Base-by-base conservation (phyloP, 768 basidiomycete genomes). In the Russula sp. region DNA sequence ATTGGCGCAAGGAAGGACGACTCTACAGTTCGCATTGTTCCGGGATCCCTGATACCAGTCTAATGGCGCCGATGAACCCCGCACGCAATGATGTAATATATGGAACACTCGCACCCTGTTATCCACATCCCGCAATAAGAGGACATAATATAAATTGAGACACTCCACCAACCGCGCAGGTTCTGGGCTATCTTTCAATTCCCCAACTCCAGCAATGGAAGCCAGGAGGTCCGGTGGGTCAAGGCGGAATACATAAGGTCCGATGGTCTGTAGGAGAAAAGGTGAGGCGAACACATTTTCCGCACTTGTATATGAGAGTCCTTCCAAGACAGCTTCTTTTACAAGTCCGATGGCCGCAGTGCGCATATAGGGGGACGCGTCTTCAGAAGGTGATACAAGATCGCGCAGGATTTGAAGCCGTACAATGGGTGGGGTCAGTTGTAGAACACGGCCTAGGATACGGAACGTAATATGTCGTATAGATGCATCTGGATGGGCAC, bases 281-380 rank as follows among this genome's bases (percentile, higher is more conserved):
- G 81, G 76, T 2, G 85, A 83, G 0, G 79, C 78, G 58, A 90
- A 86, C 1, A 80, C 64, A 42, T 78, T 79, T 32, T 71, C 66
- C 38, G 60, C 43, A 46, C 64, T 64, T 2, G 43, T 68, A 11
- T 73, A 65, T 9, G 80, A 63, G 2, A 81, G 71, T 0, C 77
- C 81, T 52, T 85, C 80, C 11, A 90, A 70, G 1, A 85, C 73
- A 1, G 82, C 81, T 54, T 90, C 87, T 69, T 86, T 87, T 1
- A 89, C 77, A 2, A 90, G 75, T 0, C 85, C 84, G 0, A 91
- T 77, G 0, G 85, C 81, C 0, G 87, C 85, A 0, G 83, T 81
- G 9, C 84, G 79, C 78, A 90, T 87, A 67, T 87, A 85, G 0
- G 84, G 84, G 49, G 81, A 80, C 16, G 81, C 73, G 6, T 71